Evolutionary conservation across 2,329 filamentous ascomycete species (phyloP), one percentile per base, ranked within the genome.

Genomic region (Fusarium sp.): DNA sequence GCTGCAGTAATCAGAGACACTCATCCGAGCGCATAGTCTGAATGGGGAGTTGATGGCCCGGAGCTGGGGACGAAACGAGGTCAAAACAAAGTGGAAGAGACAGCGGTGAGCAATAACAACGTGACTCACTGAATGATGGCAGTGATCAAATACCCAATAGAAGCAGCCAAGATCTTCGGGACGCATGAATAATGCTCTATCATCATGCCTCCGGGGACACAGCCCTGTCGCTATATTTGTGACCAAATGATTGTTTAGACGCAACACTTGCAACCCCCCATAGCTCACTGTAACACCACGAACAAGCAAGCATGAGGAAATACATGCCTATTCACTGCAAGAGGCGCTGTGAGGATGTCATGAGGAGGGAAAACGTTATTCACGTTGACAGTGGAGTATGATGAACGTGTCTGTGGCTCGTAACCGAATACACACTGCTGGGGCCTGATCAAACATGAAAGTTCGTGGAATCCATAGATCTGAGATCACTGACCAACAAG

Each of bases 61-160:
- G 38, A 42, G 56, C 40, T 46, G 26, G 33, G 44, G 50, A 49
- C 34, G 53, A 51, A 26, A 46, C 44, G 33, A 53, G 36, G 44
- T 46, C 55, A 45, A 61, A 45, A 51, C 26, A 40, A 26, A 31
- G 34, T 62, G 15, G 42, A 57, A 49, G 49, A 36, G 54, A 54
- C 59, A 43, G 66, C 65, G 65, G 66, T 69, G 65, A 69, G 61
- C 31, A 63, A 58, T 6, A 38, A 60, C 50, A 69, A 56, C 43
- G 56, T 58, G 49, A 66, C 58, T 68, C 64, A 64, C 39, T 43
- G 24, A 68, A 39, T n/a, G 43, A 26, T 38, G 49, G 46, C 42
- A 54, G 44, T 57, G 43, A 59, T 51, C 17, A 17, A 54, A 55
- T 24, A 9, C n/a, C 45, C 36, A 55, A 63, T 40, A 39, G 50